Evolutionary conservation across 1,284 basidiomycete genomes (phyloP).

Genomic region (Cryptococcus deneoformans): DNA sequence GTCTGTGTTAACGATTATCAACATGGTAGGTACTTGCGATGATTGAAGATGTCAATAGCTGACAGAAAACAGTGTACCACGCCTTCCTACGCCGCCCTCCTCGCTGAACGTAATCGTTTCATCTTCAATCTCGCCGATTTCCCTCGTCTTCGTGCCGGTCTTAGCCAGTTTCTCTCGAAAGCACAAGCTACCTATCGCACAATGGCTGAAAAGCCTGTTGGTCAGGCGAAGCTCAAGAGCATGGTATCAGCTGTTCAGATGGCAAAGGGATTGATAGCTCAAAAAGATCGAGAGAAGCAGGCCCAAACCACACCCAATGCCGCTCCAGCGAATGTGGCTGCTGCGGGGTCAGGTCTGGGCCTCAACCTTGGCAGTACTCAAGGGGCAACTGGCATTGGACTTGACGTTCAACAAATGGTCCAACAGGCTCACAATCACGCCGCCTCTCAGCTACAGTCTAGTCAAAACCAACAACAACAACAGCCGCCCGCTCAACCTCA

Average conservation of each 20-base stretch:
- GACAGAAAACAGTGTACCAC: slow-evolving; percentile 20
- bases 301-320: not conserved
- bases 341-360: not conserved
- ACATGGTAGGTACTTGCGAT: not conserved
- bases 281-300: not conserved
- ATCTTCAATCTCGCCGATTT: slow-evolving; percentile 4
- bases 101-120: slow-evolving; percentile 19
- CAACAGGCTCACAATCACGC: not conserved
- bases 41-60: not conserved
- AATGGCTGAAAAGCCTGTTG: slow-evolving; percentile 9
- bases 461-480: not conserved
- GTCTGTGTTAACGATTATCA: not conserved
- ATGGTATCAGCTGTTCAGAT: slow-evolving; percentile 5
- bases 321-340: not conserved
- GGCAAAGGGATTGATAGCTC: not conserved
- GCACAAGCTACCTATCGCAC: slow-evolving; percentile 7
- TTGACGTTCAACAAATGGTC: not conserved
- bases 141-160: not conserved
- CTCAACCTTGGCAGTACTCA: not conserved
- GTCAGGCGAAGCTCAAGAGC: slow-evolving; percentile 1
- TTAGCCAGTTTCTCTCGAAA: slow-evolving; percentile 11
- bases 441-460: not conserved
- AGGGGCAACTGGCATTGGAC: not conserved
- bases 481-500: not conserved
- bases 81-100: slow-evolving; percentile 14